phyloP scores from a whole-genome alignment of 1,284 basidiomycete genomes.

The Pseudozyma sp. region DNA sequence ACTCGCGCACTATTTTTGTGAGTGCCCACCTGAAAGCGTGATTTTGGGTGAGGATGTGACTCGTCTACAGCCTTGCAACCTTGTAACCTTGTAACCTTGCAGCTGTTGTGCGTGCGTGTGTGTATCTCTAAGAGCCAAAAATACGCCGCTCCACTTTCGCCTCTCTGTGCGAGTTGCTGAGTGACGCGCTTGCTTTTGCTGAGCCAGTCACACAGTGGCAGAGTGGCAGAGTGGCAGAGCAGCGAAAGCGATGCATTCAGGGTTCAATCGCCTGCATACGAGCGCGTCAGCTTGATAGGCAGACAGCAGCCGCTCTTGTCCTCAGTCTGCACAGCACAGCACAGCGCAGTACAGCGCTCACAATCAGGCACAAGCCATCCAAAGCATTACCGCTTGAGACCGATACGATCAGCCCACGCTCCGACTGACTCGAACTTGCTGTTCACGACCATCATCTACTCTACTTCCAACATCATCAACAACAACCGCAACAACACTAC shows the following conservation, averaged over 20 bases:
- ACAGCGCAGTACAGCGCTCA: not conserved
- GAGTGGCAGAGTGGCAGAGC: too few species aligned
- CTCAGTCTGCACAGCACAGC: not conserved
- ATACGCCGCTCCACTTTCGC: slow-evolving; percentile 21
- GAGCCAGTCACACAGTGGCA: too few species aligned
- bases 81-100: not conserved
- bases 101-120: not conserved
- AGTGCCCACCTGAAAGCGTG: too few species aligned
- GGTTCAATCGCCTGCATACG: too few species aligned
- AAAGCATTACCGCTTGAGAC: too few species aligned
- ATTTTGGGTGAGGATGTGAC: not conserved
- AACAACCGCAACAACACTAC: not conserved
- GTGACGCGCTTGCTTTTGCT: too few species aligned
- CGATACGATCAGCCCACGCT: not conserved
- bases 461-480: not conserved
- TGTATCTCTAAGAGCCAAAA: not conserved
- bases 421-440: not conserved
- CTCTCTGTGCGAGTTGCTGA: not conserved
- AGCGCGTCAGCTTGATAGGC: too few species aligned
- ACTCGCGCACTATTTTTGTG: too few species aligned
- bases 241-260: not conserved
- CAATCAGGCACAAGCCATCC: slow-evolving; percentile 6
- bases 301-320: not conserved
- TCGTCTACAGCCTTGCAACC: not conserved
- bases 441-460: not conserved